Evolutionary conservation across 179 eudicot genomes (phyloP).

Genomic region (Silene vulgaris): DNA sequence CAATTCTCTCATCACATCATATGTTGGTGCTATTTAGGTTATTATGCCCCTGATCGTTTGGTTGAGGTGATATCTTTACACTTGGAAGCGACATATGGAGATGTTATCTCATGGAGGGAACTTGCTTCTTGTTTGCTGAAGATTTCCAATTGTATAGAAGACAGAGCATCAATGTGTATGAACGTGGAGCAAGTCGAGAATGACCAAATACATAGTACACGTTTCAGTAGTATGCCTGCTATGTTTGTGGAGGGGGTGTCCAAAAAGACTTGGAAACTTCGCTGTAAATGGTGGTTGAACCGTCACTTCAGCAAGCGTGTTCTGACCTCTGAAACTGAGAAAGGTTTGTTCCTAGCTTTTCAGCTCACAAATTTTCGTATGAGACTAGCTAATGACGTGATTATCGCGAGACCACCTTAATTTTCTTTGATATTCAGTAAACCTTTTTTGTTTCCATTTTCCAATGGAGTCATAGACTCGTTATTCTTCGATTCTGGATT

Average conservation of each 20-base stretch:
- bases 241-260: constrained; percentile 39
- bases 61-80: constrained; percentile 72
- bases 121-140: constrained; percentile 58
- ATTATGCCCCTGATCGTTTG: constrained; percentile 51
- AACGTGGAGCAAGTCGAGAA: constrained; percentile 27
- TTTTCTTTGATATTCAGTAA: neutral
- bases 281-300: constrained; percentile 75
- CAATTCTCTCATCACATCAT: neutral
- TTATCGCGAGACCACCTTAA: neutral
- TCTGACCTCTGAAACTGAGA: constrained; percentile 48
- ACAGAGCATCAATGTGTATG: constrained; percentile 50
- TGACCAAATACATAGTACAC: constrained; percentile 16
- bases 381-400: no score
- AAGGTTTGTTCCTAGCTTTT: constrained; percentile 39
- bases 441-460: no score
- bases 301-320: constrained; percentile 55
- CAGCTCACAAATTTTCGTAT: no score
- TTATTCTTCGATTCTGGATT: no score
- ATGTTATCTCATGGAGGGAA: constrained; percentile 52
- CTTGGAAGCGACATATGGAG: constrained; percentile 63
- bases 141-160: constrained; percentile 37
- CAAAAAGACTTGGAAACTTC: constrained; percentile 58
- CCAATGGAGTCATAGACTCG: no score
- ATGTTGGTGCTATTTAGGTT: constrained; percentile 35
- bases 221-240: constrained; percentile 36